Percentiles rank a stretch among this genome's conserved stretches.
These are phyloP conservation scores for Hordeum pubiflorum DNA, from an alignment of 202 grass and related monocot species.

Conservation along the genomic window DNA sequence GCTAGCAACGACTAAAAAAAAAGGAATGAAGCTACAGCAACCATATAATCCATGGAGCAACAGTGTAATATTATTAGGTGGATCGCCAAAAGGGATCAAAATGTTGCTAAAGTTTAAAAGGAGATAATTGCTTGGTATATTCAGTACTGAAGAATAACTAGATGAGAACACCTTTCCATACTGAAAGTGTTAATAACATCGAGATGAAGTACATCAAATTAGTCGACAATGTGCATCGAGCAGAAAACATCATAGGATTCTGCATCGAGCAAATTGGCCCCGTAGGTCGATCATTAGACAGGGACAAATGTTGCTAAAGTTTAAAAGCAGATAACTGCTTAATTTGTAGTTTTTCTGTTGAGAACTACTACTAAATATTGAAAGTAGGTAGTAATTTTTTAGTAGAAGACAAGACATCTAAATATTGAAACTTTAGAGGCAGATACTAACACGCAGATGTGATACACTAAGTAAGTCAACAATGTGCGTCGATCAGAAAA, in stretches of 20 bases:
- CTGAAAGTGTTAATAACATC: neutral
- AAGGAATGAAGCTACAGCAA: neutral
- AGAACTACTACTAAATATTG: too few relatives aligned
- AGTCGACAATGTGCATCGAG: neutral
- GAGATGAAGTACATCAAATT: neutral
- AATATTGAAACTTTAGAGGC: too few relatives aligned
- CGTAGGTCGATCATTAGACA: too few relatives aligned
- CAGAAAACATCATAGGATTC: neutral
- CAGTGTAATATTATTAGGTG: neutral
- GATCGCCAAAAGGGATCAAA: neutral
- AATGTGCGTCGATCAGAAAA: too few relatives aligned
- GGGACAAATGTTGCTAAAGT: too few relatives aligned
- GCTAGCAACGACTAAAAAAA: neutral
- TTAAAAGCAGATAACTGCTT: too few relatives aligned
- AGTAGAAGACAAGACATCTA: too few relatives aligned
- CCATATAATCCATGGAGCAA: neutral
- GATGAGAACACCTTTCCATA: neutral
- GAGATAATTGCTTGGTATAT: neutral
- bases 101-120: neutral
- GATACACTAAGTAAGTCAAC: too few relatives aligned
- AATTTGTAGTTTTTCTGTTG: too few relatives aligned
- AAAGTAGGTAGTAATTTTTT: too few relatives aligned
- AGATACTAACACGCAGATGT: too few relatives aligned
- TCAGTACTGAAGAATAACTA: neutral
- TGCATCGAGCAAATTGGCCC: neutral